Evolutionary conservation across 139 green algal genomes (phyloP).

Genomic region (Auxenochlorella pyrenoidosa): DNA sequence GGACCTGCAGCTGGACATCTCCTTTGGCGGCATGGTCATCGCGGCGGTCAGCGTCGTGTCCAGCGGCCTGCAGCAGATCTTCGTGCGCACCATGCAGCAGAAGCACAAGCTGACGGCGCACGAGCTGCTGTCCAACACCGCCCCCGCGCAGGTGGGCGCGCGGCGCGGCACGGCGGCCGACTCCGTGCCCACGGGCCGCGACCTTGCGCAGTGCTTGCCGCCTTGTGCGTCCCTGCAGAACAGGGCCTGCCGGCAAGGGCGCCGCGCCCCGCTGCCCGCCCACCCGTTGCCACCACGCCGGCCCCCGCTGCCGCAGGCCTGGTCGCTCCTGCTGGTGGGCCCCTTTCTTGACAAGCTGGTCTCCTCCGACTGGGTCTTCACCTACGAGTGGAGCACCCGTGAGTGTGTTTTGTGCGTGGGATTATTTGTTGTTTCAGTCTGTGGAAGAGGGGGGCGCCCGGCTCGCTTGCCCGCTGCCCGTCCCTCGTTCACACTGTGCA

Average conservation of each 20-base stretch:
- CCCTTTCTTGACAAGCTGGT: conserved; percentile 82
- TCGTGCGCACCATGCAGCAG: conserved; percentile 88
- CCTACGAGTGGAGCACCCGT: conserved; percentile 60
- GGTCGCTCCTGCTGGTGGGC: conserved; percentile 74
- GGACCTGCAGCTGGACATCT: conserved; percentile 75
- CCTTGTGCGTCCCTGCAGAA: not conserved
- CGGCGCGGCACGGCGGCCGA: no score
- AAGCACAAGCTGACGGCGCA: conserved; percentile 79
- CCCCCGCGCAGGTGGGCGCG: conserved; percentile 76
- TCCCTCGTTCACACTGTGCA: not conserved
- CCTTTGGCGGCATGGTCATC: conserved; percentile 73
- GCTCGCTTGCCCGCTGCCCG: not conserved
- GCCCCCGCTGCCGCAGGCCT: conserved; percentile 54
- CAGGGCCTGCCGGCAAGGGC: no score
- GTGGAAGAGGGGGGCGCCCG: not conserved
- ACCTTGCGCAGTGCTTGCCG: not conserved
- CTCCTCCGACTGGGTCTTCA: conserved; percentile 61
- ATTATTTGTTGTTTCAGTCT: not conserved
- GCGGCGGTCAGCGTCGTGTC: conserved; percentile 84
- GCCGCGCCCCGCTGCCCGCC: not conserved
- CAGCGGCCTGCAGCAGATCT: conserved; percentile 93
- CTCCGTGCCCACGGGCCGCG: not conserved
- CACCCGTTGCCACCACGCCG: no score
- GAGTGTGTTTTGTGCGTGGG: not conserved
- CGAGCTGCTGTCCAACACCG: conserved; percentile 89